phyloP scores from a whole-genome alignment of 805 yeast species.

The Hanseniaspora lindneri region DNA sequence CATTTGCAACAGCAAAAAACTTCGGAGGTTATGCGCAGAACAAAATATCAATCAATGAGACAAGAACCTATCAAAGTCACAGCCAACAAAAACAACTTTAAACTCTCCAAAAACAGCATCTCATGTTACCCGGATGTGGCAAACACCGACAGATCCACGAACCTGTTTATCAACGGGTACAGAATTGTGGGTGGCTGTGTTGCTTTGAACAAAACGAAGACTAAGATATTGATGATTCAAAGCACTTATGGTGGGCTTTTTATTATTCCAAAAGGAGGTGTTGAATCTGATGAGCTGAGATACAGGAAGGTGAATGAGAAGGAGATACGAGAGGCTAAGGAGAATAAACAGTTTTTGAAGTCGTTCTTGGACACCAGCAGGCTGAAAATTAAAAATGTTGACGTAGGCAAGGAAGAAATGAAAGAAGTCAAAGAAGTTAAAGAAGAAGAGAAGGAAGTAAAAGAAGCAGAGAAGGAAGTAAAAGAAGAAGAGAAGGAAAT shows the following conservation, averaged over 20 bases:
- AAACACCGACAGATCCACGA: conserved; percentile 11
- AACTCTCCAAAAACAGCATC: background rate
- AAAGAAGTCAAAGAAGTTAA: no score
- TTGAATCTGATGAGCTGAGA: conserved; percentile 63
- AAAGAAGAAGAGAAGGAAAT: no score
- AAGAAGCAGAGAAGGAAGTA: no score
- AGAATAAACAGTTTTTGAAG: background rate
- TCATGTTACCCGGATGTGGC: background rate
- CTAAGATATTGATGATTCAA: conserved; percentile 63
- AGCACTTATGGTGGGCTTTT: conserved; percentile 45
- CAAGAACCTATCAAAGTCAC: background rate
- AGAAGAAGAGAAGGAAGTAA: no score
- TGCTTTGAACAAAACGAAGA: conserved; percentile 45
- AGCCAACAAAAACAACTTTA: background rate
- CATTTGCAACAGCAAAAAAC: background rate
- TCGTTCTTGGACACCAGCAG: background rate
- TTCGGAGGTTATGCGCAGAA: background rate
- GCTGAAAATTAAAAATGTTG: background rate
- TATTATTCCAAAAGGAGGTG: conserved; percentile 94
- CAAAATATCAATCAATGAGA: no score
- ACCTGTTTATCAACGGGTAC: conserved; percentile 30
- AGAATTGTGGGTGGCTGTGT: conserved; percentile 90
- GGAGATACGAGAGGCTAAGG: conserved; percentile 16
- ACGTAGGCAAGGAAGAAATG: no score
- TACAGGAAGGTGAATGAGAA: conserved; percentile 21